A percentile compares a stretch with the other conserved stretches of the same genome.
Conservation (phyloP, 2,329 filamentous ascomycete genomes). For the Cladosporium sp. region DNA sequence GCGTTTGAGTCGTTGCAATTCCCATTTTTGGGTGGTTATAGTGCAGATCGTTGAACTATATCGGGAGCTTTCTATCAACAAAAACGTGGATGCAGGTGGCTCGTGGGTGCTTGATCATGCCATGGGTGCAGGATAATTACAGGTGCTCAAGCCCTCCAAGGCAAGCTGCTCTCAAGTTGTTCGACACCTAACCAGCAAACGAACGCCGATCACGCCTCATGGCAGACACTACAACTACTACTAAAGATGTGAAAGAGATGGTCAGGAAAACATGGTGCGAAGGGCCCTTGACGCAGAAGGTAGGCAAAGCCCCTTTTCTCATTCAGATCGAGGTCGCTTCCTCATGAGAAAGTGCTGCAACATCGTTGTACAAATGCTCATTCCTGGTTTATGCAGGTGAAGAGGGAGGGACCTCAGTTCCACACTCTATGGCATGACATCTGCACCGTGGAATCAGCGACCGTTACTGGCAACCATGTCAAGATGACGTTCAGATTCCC, state of each 20-base stretch:
- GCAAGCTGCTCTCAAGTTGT: too few relatives aligned
- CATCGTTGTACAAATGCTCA: background rate
- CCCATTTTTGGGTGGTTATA: background rate
- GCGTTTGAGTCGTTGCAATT: conserved; percentile 2
- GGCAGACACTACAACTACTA: background rate
- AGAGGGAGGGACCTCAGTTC: background rate
- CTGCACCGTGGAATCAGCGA: background rate
- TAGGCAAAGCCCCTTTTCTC: background rate
- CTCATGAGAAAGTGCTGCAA: background rate
- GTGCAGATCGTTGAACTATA: background rate
- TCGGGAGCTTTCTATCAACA: background rate
- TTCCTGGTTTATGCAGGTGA: background rate
- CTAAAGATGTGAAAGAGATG: background rate
- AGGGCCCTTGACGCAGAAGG: background rate
- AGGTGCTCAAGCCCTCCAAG: background rate
- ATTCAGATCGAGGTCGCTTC: background rate
- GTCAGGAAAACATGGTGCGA: background rate
- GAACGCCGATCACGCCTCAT: background rate
- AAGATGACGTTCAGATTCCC: conserved; percentile 25
- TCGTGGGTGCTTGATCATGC: background rate
- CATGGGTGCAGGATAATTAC: background rate
- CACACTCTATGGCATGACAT: background rate
- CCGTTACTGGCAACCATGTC: background rate
- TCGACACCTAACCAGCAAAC: background rate
- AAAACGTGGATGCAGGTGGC: background rate